Conservation (phyloP, 306 rosid genomes). For the Canavalia ensiformis region DNA sequence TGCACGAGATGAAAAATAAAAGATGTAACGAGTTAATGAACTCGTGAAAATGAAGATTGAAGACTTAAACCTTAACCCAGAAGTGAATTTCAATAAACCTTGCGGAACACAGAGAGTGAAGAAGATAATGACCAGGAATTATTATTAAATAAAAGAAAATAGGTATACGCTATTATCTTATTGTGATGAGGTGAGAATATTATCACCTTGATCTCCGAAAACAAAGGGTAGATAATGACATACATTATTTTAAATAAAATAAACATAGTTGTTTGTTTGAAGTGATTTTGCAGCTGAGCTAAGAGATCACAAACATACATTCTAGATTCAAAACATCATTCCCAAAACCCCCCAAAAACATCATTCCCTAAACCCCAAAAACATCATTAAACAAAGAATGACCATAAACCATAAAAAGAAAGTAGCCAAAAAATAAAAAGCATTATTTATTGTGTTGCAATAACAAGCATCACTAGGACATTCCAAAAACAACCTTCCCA, state of each 20-base stretch:
- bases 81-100: slow-evolving; percentile 32
- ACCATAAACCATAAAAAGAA: neutral
- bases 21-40: neutral
- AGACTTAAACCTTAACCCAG: slow-evolving; percentile 21
- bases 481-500: slow-evolving; percentile 5
- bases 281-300: slow-evolving; percentile 43
- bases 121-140: neutral
- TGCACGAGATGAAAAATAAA: slow-evolving; percentile 50
- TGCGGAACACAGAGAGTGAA: neutral
- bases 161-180: slow-evolving; percentile 4
- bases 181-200: slow-evolving; percentile 10
- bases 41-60: slow-evolving; percentile 21
- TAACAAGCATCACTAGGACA: neutral
- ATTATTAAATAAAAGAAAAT: slow-evolving; percentile 4
- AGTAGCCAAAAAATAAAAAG: neutral
- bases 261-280: slow-evolving; percentile 10
- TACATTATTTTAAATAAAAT: neutral
- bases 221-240: slow-evolving; percentile 35
- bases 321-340: slow-evolving; percentile 37
- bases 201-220: slow-evolving; percentile 25
- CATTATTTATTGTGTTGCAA: neutral
- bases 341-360: neutral
- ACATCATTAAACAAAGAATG: slow-evolving; percentile 8
- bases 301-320: slow-evolving; percentile 41
- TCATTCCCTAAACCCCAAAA: neutral